phyloP scores from a whole-genome alignment of 1,284 basidiomycete genomes.

The Ceratobasidium sp. region DNA sequence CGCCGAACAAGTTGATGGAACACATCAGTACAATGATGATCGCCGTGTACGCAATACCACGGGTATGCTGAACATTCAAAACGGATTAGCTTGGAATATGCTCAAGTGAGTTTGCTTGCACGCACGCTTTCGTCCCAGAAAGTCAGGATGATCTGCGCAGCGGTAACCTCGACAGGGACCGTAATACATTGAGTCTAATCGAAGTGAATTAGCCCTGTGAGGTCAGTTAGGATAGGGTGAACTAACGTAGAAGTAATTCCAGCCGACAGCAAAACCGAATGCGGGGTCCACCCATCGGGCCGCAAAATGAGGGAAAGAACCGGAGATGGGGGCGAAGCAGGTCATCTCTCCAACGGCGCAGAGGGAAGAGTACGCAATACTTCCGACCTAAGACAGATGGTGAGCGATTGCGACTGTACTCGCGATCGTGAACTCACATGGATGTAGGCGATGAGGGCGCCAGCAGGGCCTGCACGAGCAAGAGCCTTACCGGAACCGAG shows the following conservation, averaged over 20 bases:
- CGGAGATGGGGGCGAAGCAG: slow-evolving; percentile 70
- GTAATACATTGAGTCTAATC: slow-evolving; percentile 60
- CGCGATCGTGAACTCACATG: slow-evolving; percentile 47
- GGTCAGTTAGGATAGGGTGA: background rate
- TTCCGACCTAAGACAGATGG: slow-evolving; percentile 28
- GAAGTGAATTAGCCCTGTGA: slow-evolving; percentile 52
- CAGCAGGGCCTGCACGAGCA: slow-evolving; percentile 53
- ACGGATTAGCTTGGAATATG: background rate
- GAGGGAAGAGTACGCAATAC: slow-evolving; percentile 49
- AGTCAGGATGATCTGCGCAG: slow-evolving; percentile 71
- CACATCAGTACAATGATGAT: slow-evolving; percentile 65
- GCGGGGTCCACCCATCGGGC: slow-evolving; percentile 77
- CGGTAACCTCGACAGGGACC: slow-evolving; percentile 75
- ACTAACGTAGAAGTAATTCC: slow-evolving; percentile 55
- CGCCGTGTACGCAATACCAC: slow-evolving; percentile 67
- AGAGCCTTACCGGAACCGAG: slow-evolving; percentile 71
- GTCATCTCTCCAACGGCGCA: slow-evolving; percentile 75
- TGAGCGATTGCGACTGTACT: background rate
- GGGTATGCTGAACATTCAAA: slow-evolving; percentile 52
- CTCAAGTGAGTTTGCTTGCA: slow-evolving; percentile 9
- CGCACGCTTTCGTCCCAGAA: slow-evolving; percentile 75
- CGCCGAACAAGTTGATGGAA: slow-evolving; percentile 77
- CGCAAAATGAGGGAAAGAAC: slow-evolving; percentile 72
- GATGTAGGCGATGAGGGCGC: slow-evolving; percentile 51
- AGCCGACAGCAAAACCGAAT: slow-evolving; percentile 66